phyloP scores from a whole-genome alignment of 495 filamentous ascomycete genomes.

The Lasiosphaeria hispida region DNA sequence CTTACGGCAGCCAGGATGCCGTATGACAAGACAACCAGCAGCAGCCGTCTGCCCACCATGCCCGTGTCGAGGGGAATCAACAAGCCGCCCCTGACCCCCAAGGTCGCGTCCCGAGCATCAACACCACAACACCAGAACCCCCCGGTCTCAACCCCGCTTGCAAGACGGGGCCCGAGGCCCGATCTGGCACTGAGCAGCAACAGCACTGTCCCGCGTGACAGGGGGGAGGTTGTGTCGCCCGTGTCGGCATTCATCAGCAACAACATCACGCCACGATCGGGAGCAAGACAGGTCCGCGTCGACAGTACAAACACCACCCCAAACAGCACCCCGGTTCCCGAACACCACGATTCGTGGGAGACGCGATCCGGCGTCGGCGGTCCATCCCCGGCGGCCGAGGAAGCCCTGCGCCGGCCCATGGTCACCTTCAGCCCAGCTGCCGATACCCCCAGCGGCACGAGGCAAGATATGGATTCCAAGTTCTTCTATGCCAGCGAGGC shows the following conservation, averaged over 20 bases:
- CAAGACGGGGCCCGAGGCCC: slow-evolving; percentile 25
- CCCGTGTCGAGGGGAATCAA: slow-evolving; percentile 40
- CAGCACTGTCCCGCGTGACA: slow-evolving; percentile 14
- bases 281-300: slow-evolving; percentile 61
- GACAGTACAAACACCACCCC: slow-evolving; percentile 64
- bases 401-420: slow-evolving; percentile 19
- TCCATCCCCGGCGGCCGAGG: slow-evolving; percentile 31
- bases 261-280: slow-evolving; percentile 73
- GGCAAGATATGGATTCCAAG: slow-evolving; percentile 49
- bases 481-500: slow-evolving; percentile 77
- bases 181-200: slow-evolving; percentile 12
- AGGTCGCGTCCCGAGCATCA: slow-evolving; percentile 37
- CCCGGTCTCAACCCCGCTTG: slow-evolving; percentile 33
- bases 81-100: slow-evolving; percentile 46
- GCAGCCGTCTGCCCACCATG: slow-evolving; percentile 36
- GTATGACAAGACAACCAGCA: slow-evolving; percentile 26
- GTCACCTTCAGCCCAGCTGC: slow-evolving; percentile 36
- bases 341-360: slow-evolving; percentile 43
- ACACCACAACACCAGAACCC: slow-evolving; percentile 30
- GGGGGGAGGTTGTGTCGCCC: slow-evolving; percentile 39
- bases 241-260: slow-evolving; percentile 54
- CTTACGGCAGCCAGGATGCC: slow-evolving; percentile 33
- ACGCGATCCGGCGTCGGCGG: slow-evolving; percentile 35
- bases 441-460: slow-evolving; percentile 27
- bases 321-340: slow-evolving; percentile 49